Evolutionary conservation across 495 filamentous ascomycete species (phyloP).

Genomic region (Penicillium simplicissimum): DNA sequence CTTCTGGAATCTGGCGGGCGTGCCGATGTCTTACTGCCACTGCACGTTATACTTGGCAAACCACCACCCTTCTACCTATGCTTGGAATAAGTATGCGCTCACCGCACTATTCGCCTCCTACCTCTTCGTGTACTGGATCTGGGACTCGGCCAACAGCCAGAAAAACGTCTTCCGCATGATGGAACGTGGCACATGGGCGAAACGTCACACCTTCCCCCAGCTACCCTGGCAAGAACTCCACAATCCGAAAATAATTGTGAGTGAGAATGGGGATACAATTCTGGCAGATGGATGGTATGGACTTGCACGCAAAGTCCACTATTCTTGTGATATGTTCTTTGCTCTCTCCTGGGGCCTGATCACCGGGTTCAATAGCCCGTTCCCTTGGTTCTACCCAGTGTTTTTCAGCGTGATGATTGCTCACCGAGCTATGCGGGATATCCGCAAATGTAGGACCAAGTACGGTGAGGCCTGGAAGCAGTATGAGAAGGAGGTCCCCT

Average conservation of each 20-base stretch:
- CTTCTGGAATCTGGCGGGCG: conserved; percentile 98
- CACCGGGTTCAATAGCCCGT: conserved; percentile 55
- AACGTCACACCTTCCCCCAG: conserved; percentile 84
- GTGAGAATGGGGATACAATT: conserved; percentile 71
- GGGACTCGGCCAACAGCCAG: conserved; percentile 87
- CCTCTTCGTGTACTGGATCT: conserved; percentile 85
- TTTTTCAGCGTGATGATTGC: conserved; percentile 91
- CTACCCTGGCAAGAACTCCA: conserved; percentile 76
- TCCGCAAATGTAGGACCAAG: conserved; percentile 73
- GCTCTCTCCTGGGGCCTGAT: conserved; percentile 63
- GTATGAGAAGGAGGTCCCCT: conserved; percentile 84
- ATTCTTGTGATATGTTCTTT: conserved; percentile 84
- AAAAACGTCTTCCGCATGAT: conserved; percentile 88
- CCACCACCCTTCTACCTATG: conserved; percentile 76
- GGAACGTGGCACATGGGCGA: conserved; percentile 68
- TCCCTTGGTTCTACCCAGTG: conserved; percentile 93
- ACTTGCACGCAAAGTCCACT: conserved; percentile 87
- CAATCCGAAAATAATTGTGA: conserved; percentile 77
- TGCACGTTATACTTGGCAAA: conserved; percentile 89
- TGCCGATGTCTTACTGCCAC: conserved; percentile 94
- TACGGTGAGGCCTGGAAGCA: conserved; percentile 91
- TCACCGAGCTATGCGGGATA: conserved; percentile 81
- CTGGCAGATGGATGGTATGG: conserved; percentile 89
- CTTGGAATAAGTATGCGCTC: conserved; percentile 65
- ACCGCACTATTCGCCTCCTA: conserved; percentile 64